These are phyloP conservation scores for Porpolomopsis calyptriformis DNA, from an alignment of 768 basidiomycete species.

Conservation along the genomic window DNA sequence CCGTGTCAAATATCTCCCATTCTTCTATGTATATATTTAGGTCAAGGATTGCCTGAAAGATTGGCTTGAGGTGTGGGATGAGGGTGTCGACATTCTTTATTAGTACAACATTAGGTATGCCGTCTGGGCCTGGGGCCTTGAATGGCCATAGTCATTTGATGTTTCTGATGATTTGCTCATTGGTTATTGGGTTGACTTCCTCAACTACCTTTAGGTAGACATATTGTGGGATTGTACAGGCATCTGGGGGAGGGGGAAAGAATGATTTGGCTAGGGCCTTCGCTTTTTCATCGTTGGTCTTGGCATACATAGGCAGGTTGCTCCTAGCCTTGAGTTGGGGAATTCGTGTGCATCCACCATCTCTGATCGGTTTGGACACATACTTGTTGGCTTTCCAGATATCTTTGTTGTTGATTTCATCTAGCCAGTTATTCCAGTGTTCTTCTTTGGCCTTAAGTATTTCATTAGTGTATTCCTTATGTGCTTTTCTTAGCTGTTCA, in stretches of 20 bases:
- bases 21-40: not conserved
- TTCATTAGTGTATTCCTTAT: slow-evolving; percentile 7
- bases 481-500: not conserved
- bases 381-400: slow-evolving; percentile 15
- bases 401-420: not conserved
- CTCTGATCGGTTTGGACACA: not conserved
- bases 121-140: not conserved
- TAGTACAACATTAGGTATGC: not conserved
- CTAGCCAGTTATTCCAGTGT: slow-evolving; percentile 15
- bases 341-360: slow-evolving; percentile 9
- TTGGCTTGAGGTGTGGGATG: not conserved
- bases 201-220: not conserved
- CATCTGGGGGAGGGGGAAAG: slow-evolving; percentile 11
- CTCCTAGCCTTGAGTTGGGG: slow-evolving; percentile 9
- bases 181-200: not conserved
- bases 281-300: slow-evolving; percentile 6
- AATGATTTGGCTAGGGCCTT: slow-evolving; percentile 3
- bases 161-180: not conserved
- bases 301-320: not conserved
- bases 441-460: slow-evolving; percentile 9
- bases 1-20: not conserved
- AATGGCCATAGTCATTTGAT: not conserved
- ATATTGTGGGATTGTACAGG: slow-evolving; percentile 3
- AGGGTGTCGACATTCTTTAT: not conserved
- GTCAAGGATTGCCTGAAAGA: not conserved